Evolutionary conservation across 106 monocot species (phyloP), one percentile per base, ranked within the genome.

Genomic region (Dendrobium huoshanense): DNA sequence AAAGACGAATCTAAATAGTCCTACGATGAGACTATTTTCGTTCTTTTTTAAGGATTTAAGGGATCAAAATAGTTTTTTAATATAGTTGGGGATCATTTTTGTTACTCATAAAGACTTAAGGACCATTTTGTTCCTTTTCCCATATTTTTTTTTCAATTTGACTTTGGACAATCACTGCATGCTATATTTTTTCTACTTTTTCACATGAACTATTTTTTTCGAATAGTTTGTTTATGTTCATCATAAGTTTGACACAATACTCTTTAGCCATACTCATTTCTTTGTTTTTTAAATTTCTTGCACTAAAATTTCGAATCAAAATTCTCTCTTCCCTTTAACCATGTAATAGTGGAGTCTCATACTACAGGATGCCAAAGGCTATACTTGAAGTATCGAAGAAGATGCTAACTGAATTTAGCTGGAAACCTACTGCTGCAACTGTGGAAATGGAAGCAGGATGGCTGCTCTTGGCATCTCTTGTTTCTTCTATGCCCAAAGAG

Each of bases 361-460:
- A 29, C 9, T 59, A 65, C 91, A 99, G 99, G 88, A 77, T 94
- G 56, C 99, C 95, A 65, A 93, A 87, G 79, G 88, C 93, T 24
- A 87, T 99, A 17, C 86, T 95, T 91, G 93, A 99, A 44, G 83
- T 95, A 82, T 93, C 89, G 9, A 99, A 93, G 87, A 95, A 95
- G 87, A 91, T 99, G 95, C 77, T 99, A 37, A 86, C 80, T 78
- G 86, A 88, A 73, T 88, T 79, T 76, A 99, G 95, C 85, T 85
- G 91, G 49, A 93, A 91, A 81, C 82, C 91, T 84, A 27, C 83
- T 41, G 88, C 88, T 87, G 89, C 93, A 73, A 82, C 77, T 80
- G 88, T 90, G 68, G 90, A 95, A 82, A 95, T 87, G 85, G 95
- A 99, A 87, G 85, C 93, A 67, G 93, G 99, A 15, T 99, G 99